These are phyloP conservation scores for Fraxinus greggii DNA, from an alignment of 305 asterid genomes.

Conservation along the genomic window DNA sequence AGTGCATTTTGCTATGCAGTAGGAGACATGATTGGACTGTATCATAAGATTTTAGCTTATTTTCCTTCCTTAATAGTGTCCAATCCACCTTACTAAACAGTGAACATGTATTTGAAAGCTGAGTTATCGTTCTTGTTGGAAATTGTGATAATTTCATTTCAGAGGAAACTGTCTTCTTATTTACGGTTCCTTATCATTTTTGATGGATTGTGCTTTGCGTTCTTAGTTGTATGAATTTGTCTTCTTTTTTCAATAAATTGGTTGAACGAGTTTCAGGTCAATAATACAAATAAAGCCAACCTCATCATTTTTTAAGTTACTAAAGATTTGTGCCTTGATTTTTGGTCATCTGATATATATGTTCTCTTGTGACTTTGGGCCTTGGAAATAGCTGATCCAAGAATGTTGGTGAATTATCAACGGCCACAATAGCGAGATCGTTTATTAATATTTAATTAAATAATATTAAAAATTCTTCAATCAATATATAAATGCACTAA, in stretches of 20 bases:
- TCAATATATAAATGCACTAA: not conserved
- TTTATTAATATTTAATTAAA: no score
- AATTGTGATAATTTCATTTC: not conserved
- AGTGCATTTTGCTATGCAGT: not conserved
- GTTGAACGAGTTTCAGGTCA: not conserved
- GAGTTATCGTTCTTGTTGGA: not conserved
- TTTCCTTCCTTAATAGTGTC: not conserved
- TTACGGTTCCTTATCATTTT: not conserved
- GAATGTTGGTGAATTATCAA: not conserved
- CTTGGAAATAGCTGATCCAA: not conserved
- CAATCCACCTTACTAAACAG: not conserved
- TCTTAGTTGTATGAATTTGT: not conserved
- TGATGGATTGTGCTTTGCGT: not conserved
- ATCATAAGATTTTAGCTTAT: not conserved
- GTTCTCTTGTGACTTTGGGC: not conserved
- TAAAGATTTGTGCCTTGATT: not conserved
- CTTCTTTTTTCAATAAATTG: not conserved
- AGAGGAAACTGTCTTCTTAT: not conserved
- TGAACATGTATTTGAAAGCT: not conserved
- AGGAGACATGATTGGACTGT: not conserved
- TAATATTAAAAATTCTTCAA: not conserved
- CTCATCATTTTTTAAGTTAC: not conserved
- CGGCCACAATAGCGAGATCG: not conserved
- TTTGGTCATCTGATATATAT: not conserved
- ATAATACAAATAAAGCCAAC: not conserved